Conservation (phyloP, 1,139 yeast species). For the Protomyces lactucae-debilis region DNA sequence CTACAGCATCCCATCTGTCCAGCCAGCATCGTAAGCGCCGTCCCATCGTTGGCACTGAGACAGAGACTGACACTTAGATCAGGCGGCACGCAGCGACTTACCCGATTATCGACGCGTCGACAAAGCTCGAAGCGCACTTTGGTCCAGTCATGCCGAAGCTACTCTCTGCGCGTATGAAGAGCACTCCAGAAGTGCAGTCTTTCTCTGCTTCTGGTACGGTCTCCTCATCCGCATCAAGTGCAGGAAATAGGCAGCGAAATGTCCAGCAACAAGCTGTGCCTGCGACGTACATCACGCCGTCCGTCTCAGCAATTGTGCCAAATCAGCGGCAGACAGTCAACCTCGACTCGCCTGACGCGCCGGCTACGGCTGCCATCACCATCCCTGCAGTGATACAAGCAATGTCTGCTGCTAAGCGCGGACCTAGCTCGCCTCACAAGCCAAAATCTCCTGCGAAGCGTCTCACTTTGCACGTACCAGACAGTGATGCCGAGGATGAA, state of each 20-base stretch:
- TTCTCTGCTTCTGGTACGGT: not conserved
- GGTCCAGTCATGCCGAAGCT: conserved; percentile 8
- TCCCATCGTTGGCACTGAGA: not conserved
- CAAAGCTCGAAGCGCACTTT: conserved; percentile 7
- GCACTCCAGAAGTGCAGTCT: not conserved
- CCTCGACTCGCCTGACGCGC: not conserved
- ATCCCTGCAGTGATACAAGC: not conserved
- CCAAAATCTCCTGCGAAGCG: conserved; percentile 17
- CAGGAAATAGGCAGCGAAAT: not conserved
- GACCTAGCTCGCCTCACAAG: conserved; percentile 15
- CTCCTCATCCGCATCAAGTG: not conserved
- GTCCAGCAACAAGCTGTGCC: not conserved
- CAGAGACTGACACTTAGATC: too few relatives aligned
- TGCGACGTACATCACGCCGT: conserved; percentile 17
- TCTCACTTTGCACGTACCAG: conserved; percentile 5
- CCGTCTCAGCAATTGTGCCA: not conserved
- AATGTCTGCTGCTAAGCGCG: not conserved
- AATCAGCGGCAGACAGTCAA: conserved; percentile 16
- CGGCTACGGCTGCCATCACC: not conserved
- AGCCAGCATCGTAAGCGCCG: not conserved
- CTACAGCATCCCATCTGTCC: not conserved
- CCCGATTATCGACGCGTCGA: not conserved
- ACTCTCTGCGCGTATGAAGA: not conserved
- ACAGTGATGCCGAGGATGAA: conserved; percentile 2
- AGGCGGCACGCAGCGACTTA: not conserved